A percentile compares a stretch with the other conserved stretches of the same genome.
Evolutionary conservation across 306 rosid species (phyloP).

Genomic region (Quillaja saponaria): DNA sequence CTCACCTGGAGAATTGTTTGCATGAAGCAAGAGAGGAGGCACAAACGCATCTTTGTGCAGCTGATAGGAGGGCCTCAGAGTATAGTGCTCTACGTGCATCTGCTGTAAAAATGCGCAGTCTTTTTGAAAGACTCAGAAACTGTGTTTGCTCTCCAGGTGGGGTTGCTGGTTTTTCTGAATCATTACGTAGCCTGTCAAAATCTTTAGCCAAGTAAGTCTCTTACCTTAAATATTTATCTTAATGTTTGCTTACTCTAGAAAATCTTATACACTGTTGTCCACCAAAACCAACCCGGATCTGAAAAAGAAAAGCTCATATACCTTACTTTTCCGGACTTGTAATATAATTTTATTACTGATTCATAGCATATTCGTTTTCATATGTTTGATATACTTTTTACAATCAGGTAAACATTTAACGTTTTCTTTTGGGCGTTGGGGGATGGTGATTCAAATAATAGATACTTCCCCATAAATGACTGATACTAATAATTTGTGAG

Average conservation of each 20-base stretch:
- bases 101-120: constrained; percentile 76
- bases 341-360: no score
- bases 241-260: background rate
- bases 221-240: constrained; percentile 10
- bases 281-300: no score
- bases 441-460: no score
- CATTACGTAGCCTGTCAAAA: constrained; percentile 67
- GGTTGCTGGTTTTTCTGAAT: constrained; percentile 67
- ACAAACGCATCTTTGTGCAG: constrained; percentile 95
- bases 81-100: constrained; percentile 78
- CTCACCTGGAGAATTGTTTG: constrained; percentile 91
- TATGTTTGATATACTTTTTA: no score
- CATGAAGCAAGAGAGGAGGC: constrained; percentile 99
- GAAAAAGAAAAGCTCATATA: no score
- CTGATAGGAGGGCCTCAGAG: constrained; percentile 92
- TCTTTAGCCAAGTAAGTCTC: constrained; percentile 84
- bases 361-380: no score
- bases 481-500: no score
- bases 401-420: no score
- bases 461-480: no score
- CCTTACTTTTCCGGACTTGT: no score
- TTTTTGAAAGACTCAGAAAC: constrained; percentile 75
- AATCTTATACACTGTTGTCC: no score
- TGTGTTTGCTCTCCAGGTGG: constrained; percentile 76
- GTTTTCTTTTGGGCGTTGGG: no score